Conservation (phyloP, 169 alveolate genomes). For the Plasmodium malariae region DNA sequence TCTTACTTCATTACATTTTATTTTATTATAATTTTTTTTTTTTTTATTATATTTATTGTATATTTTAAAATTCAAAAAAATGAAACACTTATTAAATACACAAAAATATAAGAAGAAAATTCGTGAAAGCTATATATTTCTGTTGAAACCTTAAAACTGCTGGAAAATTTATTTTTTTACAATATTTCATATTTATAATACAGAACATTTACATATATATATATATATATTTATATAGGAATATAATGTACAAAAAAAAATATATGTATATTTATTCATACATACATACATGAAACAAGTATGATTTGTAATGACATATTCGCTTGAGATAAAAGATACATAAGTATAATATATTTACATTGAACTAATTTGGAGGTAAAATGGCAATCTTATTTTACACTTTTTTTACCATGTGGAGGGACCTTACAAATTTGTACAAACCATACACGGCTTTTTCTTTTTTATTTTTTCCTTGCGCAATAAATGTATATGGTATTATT, state of each 20-base stretch:
- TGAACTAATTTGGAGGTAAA: slow-evolving; percentile 7
- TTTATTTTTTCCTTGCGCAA: slow-evolving; percentile 71
- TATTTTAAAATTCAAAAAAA: no score
- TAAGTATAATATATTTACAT: not conserved
- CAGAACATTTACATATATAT: no score
- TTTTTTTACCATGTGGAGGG: slow-evolving; percentile 46
- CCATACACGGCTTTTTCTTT: slow-evolving; percentile 76
- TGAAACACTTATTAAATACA: not conserved
- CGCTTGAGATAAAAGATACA: no score
- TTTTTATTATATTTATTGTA: no score
- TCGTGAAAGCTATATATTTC: not conserved
- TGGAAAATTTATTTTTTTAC: no score
- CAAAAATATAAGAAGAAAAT: not conserved
- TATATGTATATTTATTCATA: slow-evolving; percentile 6
- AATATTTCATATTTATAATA: no score
- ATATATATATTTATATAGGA: not conserved
- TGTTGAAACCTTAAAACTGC: not conserved
- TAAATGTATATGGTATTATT: slow-evolving; percentile 68
- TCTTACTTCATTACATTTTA: no score
- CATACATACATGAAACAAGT: not conserved
- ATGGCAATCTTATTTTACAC: slow-evolving; percentile 69
- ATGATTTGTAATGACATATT: no score
- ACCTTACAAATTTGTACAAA: slow-evolving; percentile 66
- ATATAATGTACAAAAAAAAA: not conserved
- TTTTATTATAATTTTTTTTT: no score